phyloP scores from a whole-genome alignment of 2,329 filamentous ascomycete species.

The Zymoseptoria tritici region DNA sequence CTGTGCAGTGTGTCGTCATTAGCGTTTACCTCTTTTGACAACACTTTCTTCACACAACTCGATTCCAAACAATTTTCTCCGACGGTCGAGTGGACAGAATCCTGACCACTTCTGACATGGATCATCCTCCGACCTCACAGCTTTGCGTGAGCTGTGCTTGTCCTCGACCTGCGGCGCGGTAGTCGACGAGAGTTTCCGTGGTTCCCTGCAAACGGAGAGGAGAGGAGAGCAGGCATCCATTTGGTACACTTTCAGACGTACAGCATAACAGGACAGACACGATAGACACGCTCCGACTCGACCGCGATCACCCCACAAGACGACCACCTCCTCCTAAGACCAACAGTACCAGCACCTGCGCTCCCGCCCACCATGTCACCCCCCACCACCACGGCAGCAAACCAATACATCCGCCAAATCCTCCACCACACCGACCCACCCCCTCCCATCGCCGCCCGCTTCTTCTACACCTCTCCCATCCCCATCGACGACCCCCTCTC shows the following conservation, averaged over 20 bases:
- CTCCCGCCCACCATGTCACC: not conserved
- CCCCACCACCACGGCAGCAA: conserved; percentile 24
- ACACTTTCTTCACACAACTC: not conserved
- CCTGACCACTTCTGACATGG: not conserved
- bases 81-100: not conserved
- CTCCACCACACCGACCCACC: conserved; percentile 33
- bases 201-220: not conserved
- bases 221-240: not conserved
- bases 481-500: conserved; percentile 35
- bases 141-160: not conserved
- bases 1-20: not conserved
- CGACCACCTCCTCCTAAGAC: too few relatives aligned
- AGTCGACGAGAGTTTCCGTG: not conserved
- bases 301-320: not conserved
- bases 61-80: not conserved
- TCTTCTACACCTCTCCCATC: conserved; percentile 32
- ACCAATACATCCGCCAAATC: conserved; percentile 40
- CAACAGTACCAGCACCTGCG: too few relatives aligned
- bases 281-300: not conserved
- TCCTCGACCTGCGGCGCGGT: not conserved
- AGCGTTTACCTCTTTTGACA: not conserved
- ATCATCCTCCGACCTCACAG: not conserved
- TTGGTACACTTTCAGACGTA: too few relatives aligned
- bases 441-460: conserved; percentile 29
- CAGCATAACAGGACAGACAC: not conserved